phyloP scores from a whole-genome alignment of 2,329 filamentous ascomycete genomes.

The Parastagonospora avenae region DNA sequence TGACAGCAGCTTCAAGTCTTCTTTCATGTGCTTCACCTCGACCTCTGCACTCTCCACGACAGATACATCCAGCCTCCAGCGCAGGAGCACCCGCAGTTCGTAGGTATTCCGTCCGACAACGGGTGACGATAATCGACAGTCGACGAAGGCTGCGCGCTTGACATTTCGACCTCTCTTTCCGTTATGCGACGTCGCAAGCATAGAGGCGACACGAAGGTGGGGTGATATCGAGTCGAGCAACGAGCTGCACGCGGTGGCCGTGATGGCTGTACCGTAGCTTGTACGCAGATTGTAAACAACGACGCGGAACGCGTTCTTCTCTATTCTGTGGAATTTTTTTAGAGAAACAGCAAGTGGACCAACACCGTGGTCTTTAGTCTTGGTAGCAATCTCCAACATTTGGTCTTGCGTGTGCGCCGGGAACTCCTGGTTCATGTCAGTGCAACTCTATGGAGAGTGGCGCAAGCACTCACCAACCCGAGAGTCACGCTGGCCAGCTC shows the following conservation, averaged over 20 bases:
- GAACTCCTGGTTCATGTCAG: slow-evolving; percentile 12
- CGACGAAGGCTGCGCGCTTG: slow-evolving; percentile 31
- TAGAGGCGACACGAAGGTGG: slow-evolving; percentile 27
- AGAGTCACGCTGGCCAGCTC: slow-evolving; percentile 35
- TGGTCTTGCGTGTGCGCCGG: neutral
- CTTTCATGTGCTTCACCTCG: slow-evolving; percentile 20
- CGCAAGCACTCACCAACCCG: slow-evolving; percentile 28
- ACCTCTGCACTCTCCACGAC: slow-evolving; percentile 28
- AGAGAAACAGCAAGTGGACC: slow-evolving; percentile 22
- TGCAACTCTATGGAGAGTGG: neutral
- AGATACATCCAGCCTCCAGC: slow-evolving; percentile 36
- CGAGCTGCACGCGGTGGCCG: slow-evolving; percentile 19
- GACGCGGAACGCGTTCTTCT: slow-evolving; percentile 16
- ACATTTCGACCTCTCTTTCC: slow-evolving; percentile 23
- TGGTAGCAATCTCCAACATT: neutral
- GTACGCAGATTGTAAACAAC: slow-evolving; percentile 22
- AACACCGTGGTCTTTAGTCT: neutral
- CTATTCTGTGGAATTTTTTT: slow-evolving; percentile 23
- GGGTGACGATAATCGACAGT: slow-evolving; percentile 23
- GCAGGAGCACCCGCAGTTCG: slow-evolving; percentile 30
- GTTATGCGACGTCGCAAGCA: slow-evolving; percentile 19
- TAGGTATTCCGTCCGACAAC: slow-evolving; percentile 5
- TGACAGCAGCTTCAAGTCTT: slow-evolving; percentile 32
- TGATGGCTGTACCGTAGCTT: slow-evolving; percentile 19
- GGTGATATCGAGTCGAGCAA: slow-evolving; percentile 23